phyloP scores from a whole-genome alignment of 345 rosid species.

The Hypericum perforatum region DNA sequence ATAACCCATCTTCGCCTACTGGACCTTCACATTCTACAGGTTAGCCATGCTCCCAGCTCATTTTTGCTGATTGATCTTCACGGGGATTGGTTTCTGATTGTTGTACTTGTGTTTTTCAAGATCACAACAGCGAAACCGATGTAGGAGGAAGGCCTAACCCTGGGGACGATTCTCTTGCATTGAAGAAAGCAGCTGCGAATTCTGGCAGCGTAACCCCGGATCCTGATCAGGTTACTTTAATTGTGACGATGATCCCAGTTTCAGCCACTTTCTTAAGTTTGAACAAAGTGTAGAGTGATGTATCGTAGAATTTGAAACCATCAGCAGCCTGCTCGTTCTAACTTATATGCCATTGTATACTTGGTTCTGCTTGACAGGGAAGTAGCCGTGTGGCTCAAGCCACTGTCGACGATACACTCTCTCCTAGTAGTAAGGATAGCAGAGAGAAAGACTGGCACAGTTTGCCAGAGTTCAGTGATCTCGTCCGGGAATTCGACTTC shows the following conservation, averaged over 20 bases:
- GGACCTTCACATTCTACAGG: slow-evolving; percentile 25
- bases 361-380: slow-evolving; percentile 19
- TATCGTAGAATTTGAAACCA: too few relatives aligned
- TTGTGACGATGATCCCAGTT: neutral
- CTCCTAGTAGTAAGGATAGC: slow-evolving; percentile 28
- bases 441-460: slow-evolving; percentile 39
- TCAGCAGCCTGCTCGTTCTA: neutral
- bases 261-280: slow-evolving; percentile 2
- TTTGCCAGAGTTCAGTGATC: slow-evolving; percentile 46
- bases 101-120: slow-evolving; percentile 18
- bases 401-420: slow-evolving; percentile 19
- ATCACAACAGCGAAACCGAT: slow-evolving; percentile 16
- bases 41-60: slow-evolving; percentile 3
- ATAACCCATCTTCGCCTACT: slow-evolving; percentile 30
- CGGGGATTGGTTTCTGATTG: neutral
- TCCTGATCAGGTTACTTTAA: neutral
- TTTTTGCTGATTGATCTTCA: neutral
- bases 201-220: slow-evolving; percentile 17
- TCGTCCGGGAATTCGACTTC: slow-evolving; percentile 36
- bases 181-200: slow-evolving; percentile 10
- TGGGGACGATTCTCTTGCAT: slow-evolving; percentile 15
- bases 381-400: slow-evolving; percentile 14
- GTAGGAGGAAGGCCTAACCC: slow-evolving; percentile 8
- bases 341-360: neutral
- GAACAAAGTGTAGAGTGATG: too few relatives aligned